These are phyloP conservation scores for Argentina anserina DNA, from an alignment of 306 rosid species.

Conservation along the genomic window DNA sequence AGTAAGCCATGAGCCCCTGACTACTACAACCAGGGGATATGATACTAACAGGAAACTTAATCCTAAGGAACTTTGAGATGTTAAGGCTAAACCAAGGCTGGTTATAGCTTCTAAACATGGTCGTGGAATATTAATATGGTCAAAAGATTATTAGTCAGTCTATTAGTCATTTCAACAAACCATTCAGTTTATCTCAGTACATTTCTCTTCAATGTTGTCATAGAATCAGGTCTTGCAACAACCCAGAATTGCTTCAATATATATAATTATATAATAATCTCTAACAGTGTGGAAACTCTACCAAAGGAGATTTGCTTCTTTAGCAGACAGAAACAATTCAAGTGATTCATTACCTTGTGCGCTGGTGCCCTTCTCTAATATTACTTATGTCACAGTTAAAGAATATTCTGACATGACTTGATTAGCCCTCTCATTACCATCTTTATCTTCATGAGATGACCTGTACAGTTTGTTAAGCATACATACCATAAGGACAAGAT, in stretches of 20 bases:
- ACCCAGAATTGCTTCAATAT: conserved; percentile 6
- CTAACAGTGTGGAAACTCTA: not conserved
- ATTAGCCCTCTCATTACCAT: conserved; percentile 27
- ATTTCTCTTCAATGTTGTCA: conserved; percentile 41
- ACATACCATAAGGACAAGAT: conserved; percentile 19
- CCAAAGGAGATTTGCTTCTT: not conserved
- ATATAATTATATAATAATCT: too few species aligned
- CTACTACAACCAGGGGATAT: not conserved
- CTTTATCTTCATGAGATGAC: conserved; percentile 39
- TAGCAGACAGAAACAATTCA: not conserved
- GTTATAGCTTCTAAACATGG: not conserved
- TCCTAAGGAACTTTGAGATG: conserved; percentile 4
- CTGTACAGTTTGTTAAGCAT: conserved; percentile 27
- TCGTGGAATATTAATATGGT: conserved; percentile 1
- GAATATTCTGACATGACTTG: conserved; percentile 51
- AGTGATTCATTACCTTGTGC: conserved; percentile 35
- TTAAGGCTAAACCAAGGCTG: not conserved
- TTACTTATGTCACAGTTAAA: conserved; percentile 47
- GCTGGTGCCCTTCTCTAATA: conserved; percentile 45
- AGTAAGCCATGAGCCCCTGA: conserved; percentile 8
- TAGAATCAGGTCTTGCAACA: conserved; percentile 48
- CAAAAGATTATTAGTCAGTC: conserved; percentile 22
- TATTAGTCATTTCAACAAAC: conserved; percentile 20
- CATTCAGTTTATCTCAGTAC: conserved; percentile 22
- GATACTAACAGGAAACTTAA: not conserved